phyloP scores from a whole-genome alignment of 176 grass and related monocot species.

The Elymus sibiricus region DNA sequence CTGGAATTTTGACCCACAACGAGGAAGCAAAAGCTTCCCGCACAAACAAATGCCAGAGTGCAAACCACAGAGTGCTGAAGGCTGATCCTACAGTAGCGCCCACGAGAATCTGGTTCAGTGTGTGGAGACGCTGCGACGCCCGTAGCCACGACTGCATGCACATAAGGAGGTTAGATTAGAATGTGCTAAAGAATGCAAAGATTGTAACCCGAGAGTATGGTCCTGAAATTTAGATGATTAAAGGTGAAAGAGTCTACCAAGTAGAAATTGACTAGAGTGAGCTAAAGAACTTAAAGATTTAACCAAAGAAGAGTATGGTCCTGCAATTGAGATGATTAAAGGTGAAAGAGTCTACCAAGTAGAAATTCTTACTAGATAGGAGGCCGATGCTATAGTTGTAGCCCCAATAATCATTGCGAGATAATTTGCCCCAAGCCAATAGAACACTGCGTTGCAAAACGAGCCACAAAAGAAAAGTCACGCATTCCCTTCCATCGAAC shows the following conservation, averaged over 20 bases:
- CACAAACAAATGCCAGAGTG: constrained; percentile 66
- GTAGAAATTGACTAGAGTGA: constrained; percentile 8
- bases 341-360: neutral
- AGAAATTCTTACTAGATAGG: constrained; percentile 72
- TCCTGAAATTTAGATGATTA: neutral
- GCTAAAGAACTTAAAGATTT: neutral
- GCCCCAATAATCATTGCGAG: constrained; percentile 38
- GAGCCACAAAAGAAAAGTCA: neutral
- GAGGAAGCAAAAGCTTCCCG: constrained; percentile 53
- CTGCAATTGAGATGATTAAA: neutral
- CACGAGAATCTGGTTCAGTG: constrained; percentile 66
- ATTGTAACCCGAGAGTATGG: neutral
- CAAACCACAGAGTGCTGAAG: constrained; percentile 52
- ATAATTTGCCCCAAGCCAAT: constrained; percentile 54
- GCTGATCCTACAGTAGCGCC: constrained; percentile 53
- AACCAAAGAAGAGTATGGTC: neutral
- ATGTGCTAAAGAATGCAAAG: neutral
- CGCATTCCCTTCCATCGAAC: neutral
- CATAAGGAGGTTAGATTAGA: constrained; percentile 18
- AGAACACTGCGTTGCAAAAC: constrained; percentile 51
- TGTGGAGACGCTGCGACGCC: constrained; percentile 74
- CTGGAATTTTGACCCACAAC: constrained; percentile 33
- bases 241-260: neutral
- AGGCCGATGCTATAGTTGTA: constrained; percentile 33
- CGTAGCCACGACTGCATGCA: constrained; percentile 77